Base-by-base conservation (phyloP, 2,329 filamentous ascomycete species). In the Penicillium freii region DNA sequence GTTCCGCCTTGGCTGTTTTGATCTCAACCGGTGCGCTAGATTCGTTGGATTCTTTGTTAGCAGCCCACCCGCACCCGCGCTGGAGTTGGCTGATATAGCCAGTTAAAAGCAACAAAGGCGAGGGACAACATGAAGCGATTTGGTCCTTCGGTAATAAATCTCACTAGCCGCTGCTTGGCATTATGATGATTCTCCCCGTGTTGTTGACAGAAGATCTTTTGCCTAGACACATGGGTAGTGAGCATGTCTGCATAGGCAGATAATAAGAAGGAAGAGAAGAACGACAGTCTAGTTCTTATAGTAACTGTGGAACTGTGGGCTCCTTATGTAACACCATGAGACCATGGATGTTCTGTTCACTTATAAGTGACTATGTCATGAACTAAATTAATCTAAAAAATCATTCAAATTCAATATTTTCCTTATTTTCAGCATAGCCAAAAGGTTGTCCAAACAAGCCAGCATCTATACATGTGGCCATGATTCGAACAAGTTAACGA, bases 131-230 rank as follows among this genome's bases (percentile, higher is more conserved):
- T 23, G 9, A 21, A n/a, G 23, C 36, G 40, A 57, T 60, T 57
- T 51, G 51, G 27, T 25, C n/a, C 25, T 39, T 60, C 48, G 54
- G 51, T 54, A 57, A 56, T 29, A 27, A 36, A 39, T 17, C 13
- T 33, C 25, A 9, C 25, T 54, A 47, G 7, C 13, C 15, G 40
- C 40, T 25, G 40, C 15, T 44, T 9, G 17, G 25, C 17, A 13
- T 43, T 11, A 1, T 27, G 23, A 25, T n/a, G 21, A 23, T 25
- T 42, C 7, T 42, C 39, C 13, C 13, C 39, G 4, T 2, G 8
- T 42, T 10, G 7, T 25, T 9, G 21, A 42, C 13, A 10, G 13
- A 25, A 17, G 19, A 42, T 25, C 13, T 5, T 42, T 25, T 42
- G 15, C 8, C 21, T 17, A 40, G n/a, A 21, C n/a, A 21, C 4